Evolutionary conservation across 345 rosid species (phyloP).

Genomic region (Limnanthes douglasii): DNA sequence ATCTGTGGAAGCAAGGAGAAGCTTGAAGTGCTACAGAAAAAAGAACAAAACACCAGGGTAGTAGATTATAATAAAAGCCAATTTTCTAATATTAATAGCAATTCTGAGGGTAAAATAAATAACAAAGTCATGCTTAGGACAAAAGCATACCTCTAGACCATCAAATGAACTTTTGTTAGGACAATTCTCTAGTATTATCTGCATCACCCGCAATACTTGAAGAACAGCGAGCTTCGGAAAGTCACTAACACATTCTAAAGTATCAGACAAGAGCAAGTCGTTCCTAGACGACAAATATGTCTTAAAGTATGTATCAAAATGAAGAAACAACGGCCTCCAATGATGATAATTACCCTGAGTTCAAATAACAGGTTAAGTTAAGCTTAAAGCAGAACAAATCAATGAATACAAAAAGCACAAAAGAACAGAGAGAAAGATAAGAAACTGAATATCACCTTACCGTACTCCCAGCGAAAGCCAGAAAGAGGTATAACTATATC

Average conservation of each 20-base stretch:
- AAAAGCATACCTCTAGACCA: conserved; percentile 64
- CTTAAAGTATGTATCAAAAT: conserved; percentile 88
- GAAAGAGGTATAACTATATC: conserved; percentile 97
- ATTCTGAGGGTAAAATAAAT: background rate
- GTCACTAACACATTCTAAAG: conserved; percentile 47
- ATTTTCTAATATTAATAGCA: background rate
- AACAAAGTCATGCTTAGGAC: conserved; percentile 3
- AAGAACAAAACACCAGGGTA: background rate
- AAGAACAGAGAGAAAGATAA: conserved; percentile 1
- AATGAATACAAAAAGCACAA: background rate
- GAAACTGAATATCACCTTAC: conserved; percentile 34
- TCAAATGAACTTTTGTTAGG: conserved; percentile 87
- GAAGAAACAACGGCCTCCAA: conserved; percentile 91
- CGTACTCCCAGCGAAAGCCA: conserved; percentile 85
- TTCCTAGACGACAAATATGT: conserved; percentile 63
- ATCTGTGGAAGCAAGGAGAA: conserved; percentile 83
- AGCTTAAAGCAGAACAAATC: background rate
- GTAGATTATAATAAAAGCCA: too few species aligned
- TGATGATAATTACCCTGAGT: conserved; percentile 92
- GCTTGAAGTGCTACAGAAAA: conserved; percentile 71
- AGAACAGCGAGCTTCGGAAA: conserved; percentile 77
- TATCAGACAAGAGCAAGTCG: conserved; percentile 70
- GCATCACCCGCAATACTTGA: conserved; percentile 86
- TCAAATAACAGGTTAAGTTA: conserved; percentile 14
- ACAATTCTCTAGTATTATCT: conserved; percentile 76